Conservation (phyloP, 768 basidiomycete genomes). For the Lentinus tigrinus region DNA sequence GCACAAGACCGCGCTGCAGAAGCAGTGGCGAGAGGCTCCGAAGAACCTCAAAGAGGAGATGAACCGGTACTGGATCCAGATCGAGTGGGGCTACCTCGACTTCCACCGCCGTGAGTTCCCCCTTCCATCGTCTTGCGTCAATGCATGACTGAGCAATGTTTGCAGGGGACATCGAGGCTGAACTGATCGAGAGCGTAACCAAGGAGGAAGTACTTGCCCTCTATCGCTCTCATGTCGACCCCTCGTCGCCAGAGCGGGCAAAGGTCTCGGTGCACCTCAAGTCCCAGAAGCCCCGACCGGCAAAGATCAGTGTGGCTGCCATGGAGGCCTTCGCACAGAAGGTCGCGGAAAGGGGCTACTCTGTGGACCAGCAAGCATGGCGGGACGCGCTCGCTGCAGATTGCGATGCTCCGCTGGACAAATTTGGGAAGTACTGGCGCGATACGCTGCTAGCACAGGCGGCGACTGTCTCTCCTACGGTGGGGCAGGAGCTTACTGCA, state of each 20-base stretch:
- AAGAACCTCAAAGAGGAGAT: constrained; percentile 89
- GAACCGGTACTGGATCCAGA: constrained; percentile 62
- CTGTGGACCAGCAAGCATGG: constrained; percentile 51
- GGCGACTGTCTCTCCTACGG: constrained; percentile 34
- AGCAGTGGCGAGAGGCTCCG: constrained; percentile 78
- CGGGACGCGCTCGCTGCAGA: constrained; percentile 49
- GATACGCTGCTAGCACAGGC: constrained; percentile 40
- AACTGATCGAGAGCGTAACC: constrained; percentile 57
- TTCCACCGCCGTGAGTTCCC: constrained; percentile 73
- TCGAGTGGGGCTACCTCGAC: constrained; percentile 81
- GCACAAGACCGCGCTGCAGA: constrained; percentile 75
- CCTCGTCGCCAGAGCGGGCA: constrained; percentile 62
- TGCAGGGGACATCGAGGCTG: constrained; percentile 73
- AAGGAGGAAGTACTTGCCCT: constrained; percentile 75
- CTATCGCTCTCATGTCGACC: constrained; percentile 70
- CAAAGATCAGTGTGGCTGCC: constrained; percentile 64
- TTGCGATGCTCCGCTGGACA: constrained; percentile 52
- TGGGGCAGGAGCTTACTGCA: constrained; percentile 45
- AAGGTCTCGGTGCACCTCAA: constrained; percentile 85
- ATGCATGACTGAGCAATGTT: neutral
- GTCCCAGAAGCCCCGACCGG: constrained; percentile 62
- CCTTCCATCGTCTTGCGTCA: neutral
- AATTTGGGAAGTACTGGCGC: constrained; percentile 67
- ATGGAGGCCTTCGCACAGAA: constrained; percentile 58
- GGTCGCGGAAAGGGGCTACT: constrained; percentile 48